A percentile compares a stretch with the other conserved stretches of the same genome.
Conservation (phyloP, 2,329 filamentous ascomycete species). For the Aureobasidium lini region DNA sequence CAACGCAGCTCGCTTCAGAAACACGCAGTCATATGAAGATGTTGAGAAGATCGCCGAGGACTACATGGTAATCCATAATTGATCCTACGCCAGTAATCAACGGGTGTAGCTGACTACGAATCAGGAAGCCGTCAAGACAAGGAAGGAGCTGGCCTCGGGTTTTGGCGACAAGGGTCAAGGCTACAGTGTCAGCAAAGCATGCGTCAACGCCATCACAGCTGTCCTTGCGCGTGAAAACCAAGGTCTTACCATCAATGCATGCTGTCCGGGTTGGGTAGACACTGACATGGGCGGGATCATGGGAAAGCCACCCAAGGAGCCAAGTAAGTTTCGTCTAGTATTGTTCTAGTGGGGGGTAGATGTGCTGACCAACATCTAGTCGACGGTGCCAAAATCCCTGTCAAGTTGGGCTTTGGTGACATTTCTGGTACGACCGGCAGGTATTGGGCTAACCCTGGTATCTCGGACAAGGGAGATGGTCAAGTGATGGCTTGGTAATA, state of each 20-base stretch:
- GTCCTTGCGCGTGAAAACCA: slow-evolving; percentile 26
- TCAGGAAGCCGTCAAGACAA: slow-evolving; percentile 18
- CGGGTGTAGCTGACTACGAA: neutral
- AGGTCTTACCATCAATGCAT: slow-evolving; percentile 28
- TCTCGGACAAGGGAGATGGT: slow-evolving; percentile 25
- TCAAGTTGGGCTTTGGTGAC: slow-evolving; percentile 30
- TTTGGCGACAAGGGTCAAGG: slow-evolving; percentile 23
- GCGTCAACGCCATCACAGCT: slow-evolving; percentile 27
- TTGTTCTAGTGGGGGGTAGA: neutral
- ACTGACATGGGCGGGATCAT: slow-evolving; percentile 31
- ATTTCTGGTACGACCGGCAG: slow-evolving; percentile 26
- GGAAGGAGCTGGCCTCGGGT: slow-evolving; percentile 21
- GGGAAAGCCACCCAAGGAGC: slow-evolving; percentile 27
- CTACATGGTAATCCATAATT: slow-evolving; percentile 20
- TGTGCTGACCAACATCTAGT: slow-evolving; percentile 17
- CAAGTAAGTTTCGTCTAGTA: neutral
- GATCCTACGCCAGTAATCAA: neutral
- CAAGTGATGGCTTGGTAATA: slow-evolving; percentile 26
- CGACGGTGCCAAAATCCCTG: slow-evolving; percentile 30
- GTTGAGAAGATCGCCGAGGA: slow-evolving; percentile 26
- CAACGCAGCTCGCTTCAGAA: slow-evolving; percentile 23
- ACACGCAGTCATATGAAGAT: slow-evolving; percentile 19
- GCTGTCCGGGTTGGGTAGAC: slow-evolving; percentile 32
- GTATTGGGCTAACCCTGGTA: slow-evolving; percentile 31
- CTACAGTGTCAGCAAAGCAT: slow-evolving; percentile 30